Evolutionary conservation across 2,329 filamentous ascomycete species (phyloP).

Genomic region (Colletotrichum cuscutae): DNA sequence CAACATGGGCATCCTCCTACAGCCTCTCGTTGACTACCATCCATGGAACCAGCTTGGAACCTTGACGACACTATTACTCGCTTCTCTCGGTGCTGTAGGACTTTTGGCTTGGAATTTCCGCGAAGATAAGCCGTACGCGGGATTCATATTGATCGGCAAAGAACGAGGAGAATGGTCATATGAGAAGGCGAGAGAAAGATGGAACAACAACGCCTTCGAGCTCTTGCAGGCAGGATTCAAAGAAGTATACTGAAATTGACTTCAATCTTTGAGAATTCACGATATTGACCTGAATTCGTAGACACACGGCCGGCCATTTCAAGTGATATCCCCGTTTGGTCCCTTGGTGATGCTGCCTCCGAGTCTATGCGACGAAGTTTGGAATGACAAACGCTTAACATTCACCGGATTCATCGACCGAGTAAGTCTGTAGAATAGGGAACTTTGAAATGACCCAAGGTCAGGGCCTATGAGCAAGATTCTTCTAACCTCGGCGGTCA

Average conservation of each 20-base stretch:
- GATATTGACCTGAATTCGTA: not conserved
- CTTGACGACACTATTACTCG: not conserved
- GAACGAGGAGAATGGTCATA: slow-evolving; percentile 12
- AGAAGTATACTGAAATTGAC: not conserved
- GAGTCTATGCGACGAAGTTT: not conserved
- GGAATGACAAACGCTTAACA: slow-evolving; percentile 7
- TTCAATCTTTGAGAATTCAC: not conserved
- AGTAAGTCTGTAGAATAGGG: not conserved
- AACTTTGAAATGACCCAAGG: not conserved
- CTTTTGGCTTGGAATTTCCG: slow-evolving; percentile 1
- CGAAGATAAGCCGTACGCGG: slow-evolving; percentile 8
- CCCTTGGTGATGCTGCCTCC: slow-evolving; percentile 7
- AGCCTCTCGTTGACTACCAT: not conserved
- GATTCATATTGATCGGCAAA: slow-evolving; percentile 1
- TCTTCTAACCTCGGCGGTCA: not conserved
- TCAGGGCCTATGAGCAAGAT: no score
- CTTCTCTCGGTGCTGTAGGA: not conserved
- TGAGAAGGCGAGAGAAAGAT: slow-evolving; percentile 7
- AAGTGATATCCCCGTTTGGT: slow-evolving; percentile 7
- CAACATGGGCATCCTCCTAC: not conserved
- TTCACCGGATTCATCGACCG: slow-evolving; percentile 15
- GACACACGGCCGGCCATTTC: slow-evolving; percentile 9
- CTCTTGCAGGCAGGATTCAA: slow-evolving; percentile 7
- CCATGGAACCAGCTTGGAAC: not conserved
- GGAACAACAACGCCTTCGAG: slow-evolving; percentile 4